Evolutionary conservation across 306 rosid genomes (phyloP).

Genomic region (Vigna unguiculata): DNA sequence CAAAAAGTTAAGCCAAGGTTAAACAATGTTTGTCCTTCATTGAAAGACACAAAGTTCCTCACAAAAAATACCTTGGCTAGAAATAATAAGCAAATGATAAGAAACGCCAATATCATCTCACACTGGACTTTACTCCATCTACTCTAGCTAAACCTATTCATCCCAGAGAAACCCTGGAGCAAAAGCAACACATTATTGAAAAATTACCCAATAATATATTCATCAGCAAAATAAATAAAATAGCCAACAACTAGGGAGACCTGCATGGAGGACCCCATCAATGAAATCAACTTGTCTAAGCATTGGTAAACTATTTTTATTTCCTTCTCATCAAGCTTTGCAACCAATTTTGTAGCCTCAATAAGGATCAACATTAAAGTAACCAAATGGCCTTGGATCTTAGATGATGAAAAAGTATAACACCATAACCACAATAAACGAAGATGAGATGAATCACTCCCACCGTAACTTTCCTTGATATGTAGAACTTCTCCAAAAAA

Average conservation of each 20-base stretch:
- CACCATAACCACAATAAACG: no score
- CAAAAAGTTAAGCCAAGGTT: conserved; percentile 91
- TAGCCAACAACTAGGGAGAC: conserved; percentile 46
- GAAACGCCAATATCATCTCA: conserved; percentile 95
- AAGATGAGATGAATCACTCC: no score
- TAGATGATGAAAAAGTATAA: no score
- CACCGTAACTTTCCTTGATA: no score
- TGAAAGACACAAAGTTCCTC: conserved; percentile 90
- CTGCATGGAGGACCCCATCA: conserved; percentile 98
- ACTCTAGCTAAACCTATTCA: no score
- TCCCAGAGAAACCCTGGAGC: conserved; percentile 93
- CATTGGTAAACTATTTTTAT: conserved; percentile 68
- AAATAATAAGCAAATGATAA: conserved; percentile 94
- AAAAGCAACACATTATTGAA: conserved; percentile 17
- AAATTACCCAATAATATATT: background rate
- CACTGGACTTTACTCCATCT: conserved; percentile 99
- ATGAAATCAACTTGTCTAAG: no score
- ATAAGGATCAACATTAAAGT: no score
- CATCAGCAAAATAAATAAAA: conserved; percentile 19
- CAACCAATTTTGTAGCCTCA: conserved; percentile 82
- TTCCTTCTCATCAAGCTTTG: conserved; percentile 62
- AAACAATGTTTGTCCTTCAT: conserved; percentile 93
- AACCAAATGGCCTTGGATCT: no score
- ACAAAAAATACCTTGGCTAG: conserved; percentile 89
- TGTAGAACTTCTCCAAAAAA: no score